Evolutionary conservation across 495 filamentous ascomycete genomes (phyloP), one percentile per base, ranked within the genome.

Genomic region (Tuber borchii): DNA sequence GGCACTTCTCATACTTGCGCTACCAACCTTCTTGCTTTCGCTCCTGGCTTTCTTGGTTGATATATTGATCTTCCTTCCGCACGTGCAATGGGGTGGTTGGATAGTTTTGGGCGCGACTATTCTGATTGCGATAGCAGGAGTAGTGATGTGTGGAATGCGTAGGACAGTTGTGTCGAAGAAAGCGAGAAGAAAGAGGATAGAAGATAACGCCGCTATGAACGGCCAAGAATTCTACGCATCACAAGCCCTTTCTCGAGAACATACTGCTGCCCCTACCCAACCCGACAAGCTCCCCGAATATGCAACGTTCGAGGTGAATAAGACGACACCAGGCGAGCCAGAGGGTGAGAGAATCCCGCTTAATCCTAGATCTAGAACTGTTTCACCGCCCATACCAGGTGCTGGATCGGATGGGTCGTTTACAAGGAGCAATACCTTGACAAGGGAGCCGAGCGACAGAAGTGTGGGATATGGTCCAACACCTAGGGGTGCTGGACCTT

Each of bases 71-170:
- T 99, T 99, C 82, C 92, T 97, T 39, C 95, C 95, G 46, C 95
- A 98, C 85, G 83, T 97, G 84, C 87, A 90, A 81, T 98, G 94
- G 93, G 95, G 93, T 78, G 94, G 94, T 76, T 99, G 94, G 89
- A 89, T 99, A 76, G 95, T 98, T 22, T 87, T 99, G 42, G 95
- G 90, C 26, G 93, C 95, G 34, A 95, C 94, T 26, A 92, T 98
- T 74, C 85, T 98, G 69, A 92, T 96, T 69, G 90, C 93, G 70
- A 86, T 92, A 9, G 93, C 91, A 83, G 91, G 91, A 42, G 89
- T 99, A 71, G 90, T 97, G 72, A 94, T 93, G 16, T 99, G 95
- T 82, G 93, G 93, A n/a, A 98, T 98, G 94, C 91, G 95, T 76
- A 90, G 95, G 69, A 97, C 95, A 2, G 86, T 99, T 17, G 94